These are phyloP conservation scores for Chimonanthus salicifolius DNA, from an alignment of 164 flowering plant species.

Conservation along the genomic window DNA sequence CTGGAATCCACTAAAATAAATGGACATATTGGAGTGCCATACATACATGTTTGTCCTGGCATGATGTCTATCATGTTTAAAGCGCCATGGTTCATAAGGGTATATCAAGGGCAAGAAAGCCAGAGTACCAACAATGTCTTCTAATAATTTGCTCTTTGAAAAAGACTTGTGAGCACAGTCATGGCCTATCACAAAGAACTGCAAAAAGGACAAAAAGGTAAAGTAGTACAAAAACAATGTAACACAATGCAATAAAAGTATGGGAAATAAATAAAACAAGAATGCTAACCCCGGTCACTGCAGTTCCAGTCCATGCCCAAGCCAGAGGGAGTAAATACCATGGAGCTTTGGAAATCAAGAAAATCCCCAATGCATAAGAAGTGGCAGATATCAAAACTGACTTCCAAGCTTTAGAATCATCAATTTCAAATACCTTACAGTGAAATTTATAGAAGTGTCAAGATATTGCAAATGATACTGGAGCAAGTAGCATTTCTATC, in stretches of 20 bases:
- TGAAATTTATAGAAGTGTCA: constrained; percentile 5
- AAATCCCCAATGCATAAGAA: constrained; percentile 76
- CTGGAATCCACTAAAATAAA: constrained; percentile 1
- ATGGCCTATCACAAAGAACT: constrained; percentile 98
- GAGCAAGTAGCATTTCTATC: not conserved
- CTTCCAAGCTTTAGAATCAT: constrained; percentile 78
- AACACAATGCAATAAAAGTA: not conserved
- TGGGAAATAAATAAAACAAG: constrained; percentile 5
- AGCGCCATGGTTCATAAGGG: constrained; percentile 98
- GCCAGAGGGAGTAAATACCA: constrained; percentile 98
- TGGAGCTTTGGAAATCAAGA: constrained; percentile 82
- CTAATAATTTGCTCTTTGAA: constrained; percentile 83
- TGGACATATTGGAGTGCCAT: not conserved
- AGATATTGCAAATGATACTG: not conserved
- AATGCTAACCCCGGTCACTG: constrained; percentile 78
- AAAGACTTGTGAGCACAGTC: constrained; percentile 98
- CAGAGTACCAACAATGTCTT: constrained; percentile 94
- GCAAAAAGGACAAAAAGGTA: not conserved
- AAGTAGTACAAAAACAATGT: not conserved
- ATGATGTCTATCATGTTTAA: constrained; percentile 91
- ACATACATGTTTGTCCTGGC: constrained; percentile 94
- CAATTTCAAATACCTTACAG: constrained; percentile 77
- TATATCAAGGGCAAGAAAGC: constrained; percentile 92
- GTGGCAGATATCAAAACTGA: constrained; percentile 62
- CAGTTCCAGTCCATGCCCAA: constrained; percentile 99